Base-by-base conservation (phyloP, 192 early-diverging fungal genomes). In the Dissophora globulifera region DNA sequence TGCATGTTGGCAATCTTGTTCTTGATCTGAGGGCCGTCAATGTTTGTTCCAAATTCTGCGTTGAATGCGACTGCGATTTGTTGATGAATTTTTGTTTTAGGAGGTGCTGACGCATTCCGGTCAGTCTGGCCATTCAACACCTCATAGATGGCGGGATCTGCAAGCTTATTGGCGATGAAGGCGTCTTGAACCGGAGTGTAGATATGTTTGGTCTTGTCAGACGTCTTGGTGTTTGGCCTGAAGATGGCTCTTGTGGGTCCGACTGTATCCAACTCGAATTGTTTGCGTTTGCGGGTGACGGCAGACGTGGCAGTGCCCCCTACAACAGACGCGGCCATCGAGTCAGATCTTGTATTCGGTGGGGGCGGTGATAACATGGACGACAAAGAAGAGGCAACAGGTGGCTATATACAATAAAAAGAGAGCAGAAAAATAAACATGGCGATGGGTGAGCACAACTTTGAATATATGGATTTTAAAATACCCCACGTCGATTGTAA, bases 1-100 rank as follows among this genome's bases (percentile, higher is more conserved):
- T 17, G 43, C 43, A 45, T 45, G n/a, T 45, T 45, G 6, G 43
- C 43, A n/a, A 45, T 17, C 43, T 45, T 45, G 43, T 45, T 45
- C 43, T 45, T 45, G 43, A 45, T 45, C 16, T 45, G 43, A n/a
- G 43, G 15, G 10, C 9, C 43, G 12, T 45, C 43, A 45, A 45
- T 10, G 43, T 10, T 17, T 4, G 43, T n/a, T 4, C n/a, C 43
- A n/a, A 45, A 45, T 17, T 45, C n/a, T 45, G 43, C 6, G n/a
- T 45, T 45, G 43, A 45, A 45, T 45, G 10, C 43, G 43, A 45
- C 17, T 12, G 43, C 43, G n/a, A 45, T 45, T n/a, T 45, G 9
- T n/a, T 45, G 9, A n/a, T 45, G 43, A n/a, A 45, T n/a, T n/a
- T 45, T 45, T 45, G 43, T n/a, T 17, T 45, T 45, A 4, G 43